Percentiles rank a stretch among this genome's conserved stretches.
phyloP scores from a whole-genome alignment of 352 stramenopile genomes.

The Phytophthora crassamura region DNA sequence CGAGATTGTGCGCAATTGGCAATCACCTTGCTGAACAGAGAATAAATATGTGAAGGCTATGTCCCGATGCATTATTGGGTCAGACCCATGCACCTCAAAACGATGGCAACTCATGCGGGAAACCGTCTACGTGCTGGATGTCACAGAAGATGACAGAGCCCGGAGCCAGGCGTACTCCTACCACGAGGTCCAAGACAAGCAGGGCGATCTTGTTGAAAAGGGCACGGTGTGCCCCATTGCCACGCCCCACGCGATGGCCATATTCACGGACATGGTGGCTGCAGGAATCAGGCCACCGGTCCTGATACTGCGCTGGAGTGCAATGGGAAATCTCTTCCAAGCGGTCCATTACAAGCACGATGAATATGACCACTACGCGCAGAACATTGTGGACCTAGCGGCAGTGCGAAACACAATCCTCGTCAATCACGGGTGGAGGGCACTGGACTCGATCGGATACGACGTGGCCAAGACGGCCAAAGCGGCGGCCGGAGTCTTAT shows the following conservation, averaged over 20 bases:
- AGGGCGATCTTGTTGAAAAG: not conserved
- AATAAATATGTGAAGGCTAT: not conserved
- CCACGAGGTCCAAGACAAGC: not conserved
- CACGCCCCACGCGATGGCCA: not conserved
- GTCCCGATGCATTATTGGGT: not conserved
- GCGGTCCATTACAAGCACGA: no score
- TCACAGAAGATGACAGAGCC: not conserved
- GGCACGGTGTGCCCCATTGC: not conserved
- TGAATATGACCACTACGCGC: no score
- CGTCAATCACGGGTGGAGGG: no score
- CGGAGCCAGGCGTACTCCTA: conserved; percentile 1
- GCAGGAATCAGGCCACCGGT: not conserved
- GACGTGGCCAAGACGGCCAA: no score
- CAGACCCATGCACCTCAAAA: not conserved
- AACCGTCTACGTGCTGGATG: not conserved
- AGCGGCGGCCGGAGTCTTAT: no score
- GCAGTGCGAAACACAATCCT: no score
- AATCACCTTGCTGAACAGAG: not conserved
- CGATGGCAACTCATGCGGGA: conserved; percentile 10
- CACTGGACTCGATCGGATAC: no score
- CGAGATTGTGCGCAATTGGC: not conserved
- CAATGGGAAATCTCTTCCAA: no score
- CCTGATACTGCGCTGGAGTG: no score
- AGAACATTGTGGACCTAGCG: no score
- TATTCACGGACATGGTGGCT: not conserved